phyloP scores from a whole-genome alignment of 768 basidiomycete genomes.

The Tricholoma bakamatsutake region DNA sequence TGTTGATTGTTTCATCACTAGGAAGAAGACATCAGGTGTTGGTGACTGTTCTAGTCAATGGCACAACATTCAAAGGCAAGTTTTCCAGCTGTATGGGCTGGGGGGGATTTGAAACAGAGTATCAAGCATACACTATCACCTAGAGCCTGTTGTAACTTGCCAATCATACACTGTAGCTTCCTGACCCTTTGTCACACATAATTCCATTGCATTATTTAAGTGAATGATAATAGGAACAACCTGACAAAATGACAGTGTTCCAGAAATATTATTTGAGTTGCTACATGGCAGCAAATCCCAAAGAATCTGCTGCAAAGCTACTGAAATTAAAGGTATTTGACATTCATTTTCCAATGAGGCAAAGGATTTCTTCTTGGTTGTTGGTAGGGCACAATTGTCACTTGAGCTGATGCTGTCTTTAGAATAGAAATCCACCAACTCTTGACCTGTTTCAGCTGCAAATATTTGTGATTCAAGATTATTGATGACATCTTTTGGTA shows the following conservation, averaged over 20 bases:
- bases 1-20: conserved; percentile 13
- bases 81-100: conserved; percentile 13
- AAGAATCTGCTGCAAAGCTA: too few species aligned
- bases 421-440: too few species aligned
- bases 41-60: too few species aligned
- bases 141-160: neutral
- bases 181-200: too few species aligned
- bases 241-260: neutral
- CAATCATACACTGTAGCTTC: too few species aligned
- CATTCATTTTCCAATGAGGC: conserved; percentile 10
- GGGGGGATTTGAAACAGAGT: conserved; percentile 15
- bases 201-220: neutral
- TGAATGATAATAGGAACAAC: neutral
- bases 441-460: too few species aligned
- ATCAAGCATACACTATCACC: conserved; percentile 16
- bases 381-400: too few species aligned
- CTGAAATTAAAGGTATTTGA: too few species aligned
- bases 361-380: conserved; percentile 16
- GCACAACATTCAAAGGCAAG: conserved; percentile 22
- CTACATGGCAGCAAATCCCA: too few species aligned
- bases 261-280: conserved; percentile 24
- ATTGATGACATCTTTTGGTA: too few species aligned
- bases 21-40: conserved; percentile 19
- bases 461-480: too few species aligned
- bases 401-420: too few species aligned